phyloP scores from a whole-genome alignment of 148 eudicot species.

The Vaccinium corymbosum region DNA sequence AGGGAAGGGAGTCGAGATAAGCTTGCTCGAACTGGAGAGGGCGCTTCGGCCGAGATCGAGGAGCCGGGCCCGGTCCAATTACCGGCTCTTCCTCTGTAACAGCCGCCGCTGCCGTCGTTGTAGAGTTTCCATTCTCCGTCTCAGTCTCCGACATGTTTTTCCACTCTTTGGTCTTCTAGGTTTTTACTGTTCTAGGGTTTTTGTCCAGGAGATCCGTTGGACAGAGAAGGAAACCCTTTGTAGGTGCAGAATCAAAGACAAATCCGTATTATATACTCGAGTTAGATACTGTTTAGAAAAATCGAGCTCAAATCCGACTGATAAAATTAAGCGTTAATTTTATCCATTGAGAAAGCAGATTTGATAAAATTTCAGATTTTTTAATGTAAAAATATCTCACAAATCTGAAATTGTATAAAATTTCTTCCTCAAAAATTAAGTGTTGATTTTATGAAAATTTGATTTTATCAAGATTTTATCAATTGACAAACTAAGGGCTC shows the following conservation, averaged over 20 bases:
- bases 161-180: background rate
- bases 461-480: too few species aligned
- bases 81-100: slow-evolving; percentile 31
- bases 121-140: slow-evolving; percentile 22
- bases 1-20: slow-evolving; percentile 88
- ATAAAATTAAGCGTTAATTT: too few species aligned
- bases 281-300: too few species aligned
- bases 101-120: background rate
- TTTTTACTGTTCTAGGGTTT: background rate
- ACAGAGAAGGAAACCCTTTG: background rate
- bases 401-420: too few species aligned
- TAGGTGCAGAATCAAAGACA: background rate
- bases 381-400: too few species aligned
- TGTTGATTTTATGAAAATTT: too few species aligned
- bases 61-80: slow-evolving; percentile 78
- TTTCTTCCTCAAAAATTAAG: too few species aligned
- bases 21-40: slow-evolving; percentile 95
- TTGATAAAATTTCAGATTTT: too few species aligned
- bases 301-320: too few species aligned
- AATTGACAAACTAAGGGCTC: too few species aligned
- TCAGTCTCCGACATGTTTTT: background rate
- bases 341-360: too few species aligned
- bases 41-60: slow-evolving; percentile 74
- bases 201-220: background rate
- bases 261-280: too few species aligned